Conservation (phyloP, 1,284 basidiomycete species). For the Takashimella koratensis region DNA sequence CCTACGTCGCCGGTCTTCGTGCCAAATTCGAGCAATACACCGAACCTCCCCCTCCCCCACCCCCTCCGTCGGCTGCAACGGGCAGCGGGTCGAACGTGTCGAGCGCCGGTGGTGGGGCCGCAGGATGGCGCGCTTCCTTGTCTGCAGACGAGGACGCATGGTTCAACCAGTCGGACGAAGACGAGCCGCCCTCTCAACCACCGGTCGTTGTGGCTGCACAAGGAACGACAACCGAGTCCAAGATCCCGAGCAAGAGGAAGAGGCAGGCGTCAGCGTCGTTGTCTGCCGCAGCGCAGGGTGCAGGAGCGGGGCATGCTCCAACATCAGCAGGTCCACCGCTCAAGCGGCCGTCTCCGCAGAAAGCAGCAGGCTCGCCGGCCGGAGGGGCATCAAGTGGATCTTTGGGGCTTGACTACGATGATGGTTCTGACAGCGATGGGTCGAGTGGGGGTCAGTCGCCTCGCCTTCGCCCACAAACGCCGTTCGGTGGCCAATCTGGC, state of each 20-base stretch:
- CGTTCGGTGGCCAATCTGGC: neutral
- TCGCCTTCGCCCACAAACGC: neutral
- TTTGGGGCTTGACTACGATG: conserved; percentile 46
- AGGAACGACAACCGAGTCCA: conserved; percentile 9
- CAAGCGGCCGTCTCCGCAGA: conserved; percentile 9
- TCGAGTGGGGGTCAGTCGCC: conserved; percentile 30
- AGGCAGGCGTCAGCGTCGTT: neutral
- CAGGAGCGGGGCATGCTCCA: conserved; percentile 21
- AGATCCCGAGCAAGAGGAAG: neutral
- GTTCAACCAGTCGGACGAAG: conserved; percentile 72
- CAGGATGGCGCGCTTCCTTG: neutral
- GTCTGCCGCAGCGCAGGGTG: neutral
- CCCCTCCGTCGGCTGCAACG: conserved; percentile 51
- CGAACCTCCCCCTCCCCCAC: conserved; percentile 63
- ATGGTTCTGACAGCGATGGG: conserved; percentile 45
- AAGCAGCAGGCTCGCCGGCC: conserved; percentile 7
- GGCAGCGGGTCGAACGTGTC: neutral
- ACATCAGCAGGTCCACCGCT: conserved; percentile 14
- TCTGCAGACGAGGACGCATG: conserved; percentile 71
- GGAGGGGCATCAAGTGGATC: neutral
- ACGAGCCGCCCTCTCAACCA: conserved; percentile 21
- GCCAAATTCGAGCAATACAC: conserved; percentile 86
- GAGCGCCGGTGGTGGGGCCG: neutral
- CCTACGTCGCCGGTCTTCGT: conserved; percentile 57
- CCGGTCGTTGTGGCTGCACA: too few species aligned